Conservation (phyloP, 306 rosid species). For the Fragaria vesca region DNA sequence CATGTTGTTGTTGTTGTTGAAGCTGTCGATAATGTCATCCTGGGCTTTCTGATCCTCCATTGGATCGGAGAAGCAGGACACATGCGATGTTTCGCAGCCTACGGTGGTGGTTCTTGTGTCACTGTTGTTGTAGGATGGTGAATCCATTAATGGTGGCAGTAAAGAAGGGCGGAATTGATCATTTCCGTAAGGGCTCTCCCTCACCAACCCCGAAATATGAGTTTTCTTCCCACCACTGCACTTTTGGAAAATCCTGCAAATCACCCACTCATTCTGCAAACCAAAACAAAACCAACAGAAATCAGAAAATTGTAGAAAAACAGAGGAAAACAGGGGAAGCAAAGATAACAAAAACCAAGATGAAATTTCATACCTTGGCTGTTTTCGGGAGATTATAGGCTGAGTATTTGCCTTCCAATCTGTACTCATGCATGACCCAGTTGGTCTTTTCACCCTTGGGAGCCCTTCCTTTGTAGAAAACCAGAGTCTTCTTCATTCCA, state of each 20-base stretch:
- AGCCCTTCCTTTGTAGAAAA: constrained; percentile 87
- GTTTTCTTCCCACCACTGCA: constrained; percentile 39
- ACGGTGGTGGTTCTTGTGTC: constrained; percentile 30
- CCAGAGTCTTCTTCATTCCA: constrained; percentile 95
- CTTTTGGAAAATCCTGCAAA: constrained; percentile 72
- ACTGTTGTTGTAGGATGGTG: constrained; percentile 42
- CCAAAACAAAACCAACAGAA: constrained; percentile 12
- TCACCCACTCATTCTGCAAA: constrained; percentile 79
- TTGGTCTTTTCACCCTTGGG: constrained; percentile 68
- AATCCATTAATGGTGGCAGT: constrained; percentile 69
- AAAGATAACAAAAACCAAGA: background rate
- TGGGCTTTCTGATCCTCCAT: constrained; percentile 36
- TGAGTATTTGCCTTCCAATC: constrained; percentile 54
- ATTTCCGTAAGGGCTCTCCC: constrained; percentile 29
- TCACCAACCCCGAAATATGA: constrained; percentile 42
- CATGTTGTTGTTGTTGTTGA: background rate
- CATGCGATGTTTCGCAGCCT: constrained; percentile 41
- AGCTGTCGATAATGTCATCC: constrained; percentile 26
- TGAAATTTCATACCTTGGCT: constrained; percentile 38
- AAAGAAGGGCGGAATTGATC: constrained; percentile 18
- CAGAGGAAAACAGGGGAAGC: background rate
- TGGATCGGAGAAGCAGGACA: constrained; percentile 66
- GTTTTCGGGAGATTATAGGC: constrained; percentile 34
- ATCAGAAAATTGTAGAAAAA: background rate
- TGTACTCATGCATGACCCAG: constrained; percentile 94